These are phyloP conservation scores for Chlamydomonas incerta DNA, from an alignment of 139 green algal genomes.

Conservation along the genomic window DNA sequence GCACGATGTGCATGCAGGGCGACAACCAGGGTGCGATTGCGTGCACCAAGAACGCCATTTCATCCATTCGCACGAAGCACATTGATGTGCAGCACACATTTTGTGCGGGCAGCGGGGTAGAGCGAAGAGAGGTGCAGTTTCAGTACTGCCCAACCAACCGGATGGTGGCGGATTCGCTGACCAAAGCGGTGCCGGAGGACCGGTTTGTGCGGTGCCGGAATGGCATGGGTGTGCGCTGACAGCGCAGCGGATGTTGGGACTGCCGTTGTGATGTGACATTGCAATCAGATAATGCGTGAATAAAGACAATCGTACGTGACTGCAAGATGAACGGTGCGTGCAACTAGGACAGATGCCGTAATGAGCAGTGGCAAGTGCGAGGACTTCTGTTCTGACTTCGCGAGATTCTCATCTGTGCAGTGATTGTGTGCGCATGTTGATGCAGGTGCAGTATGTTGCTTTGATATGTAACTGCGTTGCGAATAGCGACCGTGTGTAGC, in stretches of 20 bases:
- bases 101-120: background rate
- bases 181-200: background rate
- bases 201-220: background rate
- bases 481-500: no score
- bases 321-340: no score
- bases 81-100: background rate
- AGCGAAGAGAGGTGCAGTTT: background rate
- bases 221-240: background rate
- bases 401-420: no score
- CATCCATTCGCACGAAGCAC: background rate
- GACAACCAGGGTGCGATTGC: slow-evolving; percentile 60
- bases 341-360: no score
- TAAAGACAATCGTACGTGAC: no score
- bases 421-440: no score
- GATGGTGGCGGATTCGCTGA: background rate
- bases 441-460: no score
- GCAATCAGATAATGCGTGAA: no score
- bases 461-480: no score
- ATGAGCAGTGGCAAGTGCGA: no score
- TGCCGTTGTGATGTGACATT: no score
- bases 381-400: no score
- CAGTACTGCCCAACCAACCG: background rate
- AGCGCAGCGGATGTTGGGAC: background rate
- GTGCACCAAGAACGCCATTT: slow-evolving; percentile 33
- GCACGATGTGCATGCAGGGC: background rate